Evolutionary conservation across 768 basidiomycete genomes (phyloP), one percentile per base, ranked within the genome.

Genomic region (Leccinum obscurum): DNA sequence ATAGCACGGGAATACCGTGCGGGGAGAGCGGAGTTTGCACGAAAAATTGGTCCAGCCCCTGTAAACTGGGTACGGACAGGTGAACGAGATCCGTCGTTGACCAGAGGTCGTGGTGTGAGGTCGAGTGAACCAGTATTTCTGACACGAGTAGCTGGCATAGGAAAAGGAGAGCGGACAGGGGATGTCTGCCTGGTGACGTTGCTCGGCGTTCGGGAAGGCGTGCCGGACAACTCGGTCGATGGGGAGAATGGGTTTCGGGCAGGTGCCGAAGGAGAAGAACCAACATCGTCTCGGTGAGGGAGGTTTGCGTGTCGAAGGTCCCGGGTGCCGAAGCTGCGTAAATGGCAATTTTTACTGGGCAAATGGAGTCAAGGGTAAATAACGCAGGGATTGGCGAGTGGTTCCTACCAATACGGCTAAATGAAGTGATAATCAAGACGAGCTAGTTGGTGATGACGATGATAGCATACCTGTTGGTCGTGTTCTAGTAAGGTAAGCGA

Each of bases 401-500:
- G 17, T 46, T 24, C 76, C 57, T 72, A 80, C 80, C 78, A 81
- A 68, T 80, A 80, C n/a, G 80, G 79, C 79, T 80, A 56, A 30
- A 56, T 11, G 24, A 54, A 50, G 22, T 50, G 20, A 56, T 14
- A 13, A 28, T 62, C 46, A 55, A 53, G 53, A 52, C 51, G 57
- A 56, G 53, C 32, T 37, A 48, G 55, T 41, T 37, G 10, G 30
- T 44, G 26, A 24, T 26, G 37, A 54, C 34, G 15, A 59, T 28
- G 41, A 54, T 57, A 52, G 8, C 85, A 57, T 62, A 91, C 93
- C 81, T 90, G 78, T 69, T 88, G 82, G 67, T 95, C 85, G 70
- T 95, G 93, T 72, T 95, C 93, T 7, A 93, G 77, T 24, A 95
- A 78, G 20, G 83, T 83, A 57, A 83, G 76, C 0, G 92, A 91